Percentiles rank a stretch among this genome's conserved stretches.
These are phyloP conservation scores for Colletotrichum sublineola DNA, from an alignment of 2,329 filamentous ascomycete species.

Conservation along the genomic window DNA sequence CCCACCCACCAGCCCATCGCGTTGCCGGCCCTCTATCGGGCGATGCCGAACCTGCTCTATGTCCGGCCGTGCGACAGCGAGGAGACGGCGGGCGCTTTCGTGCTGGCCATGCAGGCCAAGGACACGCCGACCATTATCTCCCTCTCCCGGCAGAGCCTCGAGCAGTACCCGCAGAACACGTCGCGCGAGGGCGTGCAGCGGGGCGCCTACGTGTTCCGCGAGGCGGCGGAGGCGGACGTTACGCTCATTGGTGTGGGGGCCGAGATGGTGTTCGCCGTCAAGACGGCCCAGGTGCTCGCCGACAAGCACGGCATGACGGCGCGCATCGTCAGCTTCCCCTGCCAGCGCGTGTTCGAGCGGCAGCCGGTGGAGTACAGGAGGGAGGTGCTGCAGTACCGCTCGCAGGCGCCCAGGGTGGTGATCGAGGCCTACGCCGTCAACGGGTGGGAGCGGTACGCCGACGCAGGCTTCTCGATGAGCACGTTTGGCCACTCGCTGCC, in stretches of 20 bases:
- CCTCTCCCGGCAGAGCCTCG: slow-evolving; percentile 59
- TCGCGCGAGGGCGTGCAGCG: slow-evolving; percentile 57
- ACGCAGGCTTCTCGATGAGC: slow-evolving; percentile 67
- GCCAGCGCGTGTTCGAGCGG: slow-evolving; percentile 58
- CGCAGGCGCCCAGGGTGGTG: slow-evolving; percentile 63
- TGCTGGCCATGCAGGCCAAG: slow-evolving; percentile 58
- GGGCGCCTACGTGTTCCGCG: slow-evolving; percentile 62
- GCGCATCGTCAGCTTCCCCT: slow-evolving; percentile 60
- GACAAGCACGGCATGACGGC: slow-evolving; percentile 53
- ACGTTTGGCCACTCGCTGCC: slow-evolving; percentile 69
- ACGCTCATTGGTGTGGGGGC: slow-evolving; percentile 58
- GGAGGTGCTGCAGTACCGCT: slow-evolving; percentile 57
- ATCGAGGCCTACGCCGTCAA: slow-evolving; percentile 71
- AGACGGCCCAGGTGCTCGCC: slow-evolving; percentile 54
- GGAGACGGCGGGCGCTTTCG: slow-evolving; percentile 69
- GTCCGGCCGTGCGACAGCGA: slow-evolving; percentile 72
- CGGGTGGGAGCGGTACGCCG: slow-evolving; percentile 72
- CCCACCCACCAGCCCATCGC: slow-evolving; percentile 74
- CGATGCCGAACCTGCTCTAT: slow-evolving; percentile 73
- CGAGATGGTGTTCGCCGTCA: slow-evolving; percentile 52
- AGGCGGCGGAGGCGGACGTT: slow-evolving; percentile 58
- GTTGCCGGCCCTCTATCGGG: slow-evolving; percentile 68
- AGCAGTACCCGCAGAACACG: slow-evolving; percentile 59
- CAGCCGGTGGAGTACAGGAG: slow-evolving; percentile 61
- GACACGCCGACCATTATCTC: slow-evolving; percentile 63